A percentile compares a stretch with the other conserved stretches of the same genome.
phyloP scores from a whole-genome alignment of 805 yeast genomes.

The Wickerhamomyces strasburgensis region DNA sequence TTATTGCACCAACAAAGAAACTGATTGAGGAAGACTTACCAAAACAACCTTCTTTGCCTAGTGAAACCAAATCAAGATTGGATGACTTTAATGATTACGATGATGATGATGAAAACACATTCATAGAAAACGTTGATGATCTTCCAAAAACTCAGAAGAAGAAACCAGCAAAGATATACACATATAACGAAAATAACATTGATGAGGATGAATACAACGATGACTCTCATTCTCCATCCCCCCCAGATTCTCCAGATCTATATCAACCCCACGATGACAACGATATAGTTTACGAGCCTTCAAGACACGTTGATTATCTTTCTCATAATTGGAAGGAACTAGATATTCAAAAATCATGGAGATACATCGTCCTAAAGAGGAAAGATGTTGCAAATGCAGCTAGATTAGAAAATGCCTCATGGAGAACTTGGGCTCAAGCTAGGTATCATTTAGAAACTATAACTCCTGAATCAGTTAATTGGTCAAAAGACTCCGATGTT shows the following conservation, averaged over 20 bases:
- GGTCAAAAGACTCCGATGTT: constrained; percentile 96
- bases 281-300: constrained; percentile 74
- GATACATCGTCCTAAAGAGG: constrained; percentile 78
- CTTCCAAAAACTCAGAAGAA: constrained; percentile 7
- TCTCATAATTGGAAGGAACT: constrained; percentile 95
- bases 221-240: constrained; percentile 45
- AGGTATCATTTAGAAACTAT: constrained; percentile 73
- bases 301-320: constrained; percentile 88
- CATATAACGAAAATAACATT: constrained; percentile 15
- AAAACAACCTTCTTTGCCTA: constrained; percentile 1
- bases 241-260: constrained; percentile 25
- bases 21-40: constrained; percentile 32
- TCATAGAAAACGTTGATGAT: constrained; percentile 22
- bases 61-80: constrained; percentile 1
- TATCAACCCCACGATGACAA: constrained; percentile 67
- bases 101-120: constrained; percentile 17
- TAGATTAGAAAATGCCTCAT: constrained; percentile 81
- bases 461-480: constrained; percentile 85
- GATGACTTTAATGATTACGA: constrained; percentile 10
- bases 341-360: constrained; percentile 93
- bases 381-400: constrained; percentile 82
- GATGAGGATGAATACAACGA: constrained; percentile 18
- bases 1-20: constrained; percentile 44
- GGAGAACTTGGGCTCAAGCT: constrained; percentile 98
- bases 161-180: constrained; percentile 2